Conservation (phyloP, 129 eudicot genomes). For the Heracleum sosnowskyi region DNA sequence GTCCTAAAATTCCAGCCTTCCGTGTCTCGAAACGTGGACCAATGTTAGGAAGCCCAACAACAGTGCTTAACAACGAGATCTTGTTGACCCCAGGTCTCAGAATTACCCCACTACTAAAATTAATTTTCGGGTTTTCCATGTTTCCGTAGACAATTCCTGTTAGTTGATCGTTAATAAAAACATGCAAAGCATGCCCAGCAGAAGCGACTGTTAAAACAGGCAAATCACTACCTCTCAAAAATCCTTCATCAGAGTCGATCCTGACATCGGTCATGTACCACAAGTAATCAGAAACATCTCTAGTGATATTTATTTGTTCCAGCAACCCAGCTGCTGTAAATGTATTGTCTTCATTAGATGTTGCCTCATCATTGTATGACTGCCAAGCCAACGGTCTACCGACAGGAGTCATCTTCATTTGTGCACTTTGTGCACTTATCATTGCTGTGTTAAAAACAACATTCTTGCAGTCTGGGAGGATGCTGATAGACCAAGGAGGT, state of each 20-base stretch:
- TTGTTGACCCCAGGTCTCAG: conserved; percentile 52
- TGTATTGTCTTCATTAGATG: conserved; percentile 47
- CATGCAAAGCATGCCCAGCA: conserved; percentile 89
- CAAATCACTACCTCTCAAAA: conserved; percentile 53
- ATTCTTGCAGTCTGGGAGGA: conserved; percentile 86
- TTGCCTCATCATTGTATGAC: conserved; percentile 54
- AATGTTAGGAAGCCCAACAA: too few relatives aligned
- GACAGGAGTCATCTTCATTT: conserved; percentile 48
- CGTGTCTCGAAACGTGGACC: conserved; percentile 37
- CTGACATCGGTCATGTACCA: conserved; percentile 60
- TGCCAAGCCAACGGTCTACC: conserved; percentile 52
- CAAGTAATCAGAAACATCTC: conserved; percentile 77
- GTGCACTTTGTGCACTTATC: conserved; percentile 32
- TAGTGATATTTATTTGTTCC: conserved; percentile 67
- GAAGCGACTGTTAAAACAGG: conserved; percentile 71
- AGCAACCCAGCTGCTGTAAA: conserved; percentile 42
- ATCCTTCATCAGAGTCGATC: conserved; percentile 55
- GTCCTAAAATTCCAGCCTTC: conserved; percentile 84
- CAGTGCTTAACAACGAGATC: conserved; percentile 47
- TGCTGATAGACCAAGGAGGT: conserved; percentile 92
- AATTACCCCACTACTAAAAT: conserved; percentile 37
- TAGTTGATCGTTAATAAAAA: conserved; percentile 62
- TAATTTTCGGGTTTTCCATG: conserved; percentile 31
- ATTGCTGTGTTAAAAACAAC: conserved; percentile 77
- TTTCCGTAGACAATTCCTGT: conserved; percentile 52